These are phyloP conservation scores for Fusarium burgessii DNA, from an alignment of 2,329 filamentous ascomycete genomes.

Conservation along the genomic window DNA sequence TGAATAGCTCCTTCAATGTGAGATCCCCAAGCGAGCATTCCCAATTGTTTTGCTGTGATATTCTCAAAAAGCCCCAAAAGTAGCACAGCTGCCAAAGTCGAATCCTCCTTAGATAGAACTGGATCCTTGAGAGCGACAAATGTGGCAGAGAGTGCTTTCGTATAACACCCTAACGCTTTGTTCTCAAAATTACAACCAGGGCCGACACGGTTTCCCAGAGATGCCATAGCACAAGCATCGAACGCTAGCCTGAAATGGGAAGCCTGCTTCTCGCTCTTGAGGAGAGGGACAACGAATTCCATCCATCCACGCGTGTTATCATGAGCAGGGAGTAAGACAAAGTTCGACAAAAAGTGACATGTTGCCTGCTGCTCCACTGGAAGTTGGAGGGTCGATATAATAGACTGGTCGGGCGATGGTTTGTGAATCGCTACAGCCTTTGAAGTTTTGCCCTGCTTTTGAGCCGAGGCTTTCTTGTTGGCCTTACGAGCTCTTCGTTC, in stretches of 20 bases:
- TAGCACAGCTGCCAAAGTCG: conserved; percentile 69
- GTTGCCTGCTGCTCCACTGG: conserved; percentile 67
- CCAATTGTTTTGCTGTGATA: conserved; percentile 66
- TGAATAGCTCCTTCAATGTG: conserved; percentile 74
- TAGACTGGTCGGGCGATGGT: conserved; percentile 41
- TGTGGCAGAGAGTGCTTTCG: conserved; percentile 64
- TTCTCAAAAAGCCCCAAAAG: conserved; percentile 72
- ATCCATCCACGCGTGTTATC: conserved; percentile 67
- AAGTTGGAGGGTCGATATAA: conserved; percentile 54
- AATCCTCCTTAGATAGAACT: conserved; percentile 63
- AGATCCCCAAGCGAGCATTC: conserved; percentile 70
- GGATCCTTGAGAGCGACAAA: conserved; percentile 66
- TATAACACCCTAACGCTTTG: conserved; percentile 64
- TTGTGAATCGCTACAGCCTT: conserved; percentile 31
- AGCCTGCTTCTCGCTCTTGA: conserved; percentile 58
- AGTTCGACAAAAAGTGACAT: conserved; percentile 72
- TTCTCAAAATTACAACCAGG: conserved; percentile 51
- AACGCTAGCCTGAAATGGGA: conserved; percentile 68
- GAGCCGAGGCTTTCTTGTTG: conserved; percentile 59
- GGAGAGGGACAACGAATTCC: conserved; percentile 69
- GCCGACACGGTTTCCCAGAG: conserved; percentile 64
- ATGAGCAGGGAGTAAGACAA: conserved; percentile 65
- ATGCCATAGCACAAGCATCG: conserved; percentile 69
- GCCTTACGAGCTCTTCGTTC: conserved; percentile 71
- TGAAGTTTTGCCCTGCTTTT: conserved; percentile 50